A percentile compares a stretch with the other conserved stretches of the same genome.
Conservation (phyloP, 2,329 filamentous ascomycete genomes). For the Fusarium udum region DNA sequence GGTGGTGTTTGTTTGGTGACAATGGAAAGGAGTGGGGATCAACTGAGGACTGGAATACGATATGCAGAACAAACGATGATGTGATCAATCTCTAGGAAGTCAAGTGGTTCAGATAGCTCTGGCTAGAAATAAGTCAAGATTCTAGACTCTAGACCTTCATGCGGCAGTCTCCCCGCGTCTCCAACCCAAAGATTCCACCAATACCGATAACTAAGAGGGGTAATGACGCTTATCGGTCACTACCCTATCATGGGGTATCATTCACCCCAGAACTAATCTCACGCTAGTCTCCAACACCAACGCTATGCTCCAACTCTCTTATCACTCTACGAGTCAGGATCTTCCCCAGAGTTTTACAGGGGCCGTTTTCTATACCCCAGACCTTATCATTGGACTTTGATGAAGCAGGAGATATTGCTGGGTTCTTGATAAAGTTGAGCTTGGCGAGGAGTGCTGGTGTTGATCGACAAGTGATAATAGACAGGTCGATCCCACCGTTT, state of each 20-base stretch:
- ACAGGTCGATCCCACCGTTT: background rate
- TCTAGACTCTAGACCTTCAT: background rate
- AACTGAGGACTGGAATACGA: no score
- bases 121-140: background rate
- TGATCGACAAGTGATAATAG: conserved; percentile 16
- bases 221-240: conserved; percentile 4
- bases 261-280: background rate
- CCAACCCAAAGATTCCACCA: background rate
- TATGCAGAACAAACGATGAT: background rate
- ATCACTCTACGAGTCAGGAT: conserved; percentile 14
- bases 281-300: conserved; percentile 18
- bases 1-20: no score
- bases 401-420: background rate
- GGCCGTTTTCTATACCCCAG: conserved; percentile 14
- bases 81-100: background rate
- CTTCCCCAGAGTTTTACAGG: conserved; percentile 16
- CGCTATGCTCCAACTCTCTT: conserved; percentile 19
- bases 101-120: background rate
- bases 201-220: conserved; percentile 10
- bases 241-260: conserved; percentile 38
- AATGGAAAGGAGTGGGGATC: background rate
- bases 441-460: background rate
- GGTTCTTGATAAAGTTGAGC: conserved; percentile 6
- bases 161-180: background rate
- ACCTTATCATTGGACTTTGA: conserved; percentile 15